Percentiles rank a stretch among this genome's conserved stretches.
These are phyloP conservation scores for Neurospora cerealis DNA, from an alignment of 495 filamentous ascomycete genomes.

Conservation along the genomic window DNA sequence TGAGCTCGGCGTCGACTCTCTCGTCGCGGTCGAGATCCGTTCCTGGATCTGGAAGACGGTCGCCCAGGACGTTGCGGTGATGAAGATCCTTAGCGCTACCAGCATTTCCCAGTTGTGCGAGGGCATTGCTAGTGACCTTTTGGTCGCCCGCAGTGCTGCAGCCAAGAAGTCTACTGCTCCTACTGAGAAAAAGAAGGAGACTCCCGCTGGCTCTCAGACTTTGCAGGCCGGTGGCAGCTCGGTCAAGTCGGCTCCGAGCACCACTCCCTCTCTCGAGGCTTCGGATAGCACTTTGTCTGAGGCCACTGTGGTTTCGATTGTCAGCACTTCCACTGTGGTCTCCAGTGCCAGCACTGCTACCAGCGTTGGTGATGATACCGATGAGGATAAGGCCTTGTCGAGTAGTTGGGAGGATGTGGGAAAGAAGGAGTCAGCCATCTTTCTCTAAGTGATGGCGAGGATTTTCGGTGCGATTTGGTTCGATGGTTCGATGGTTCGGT, in stretches of 20 bases:
- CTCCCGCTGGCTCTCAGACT: neutral
- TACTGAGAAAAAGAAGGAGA: neutral
- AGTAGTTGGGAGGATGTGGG: neutral
- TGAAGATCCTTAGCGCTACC: conserved; percentile 38
- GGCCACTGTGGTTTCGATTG: neutral
- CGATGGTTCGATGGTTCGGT: neutral
- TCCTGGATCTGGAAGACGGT: conserved; percentile 36
- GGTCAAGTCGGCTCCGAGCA: neutral
- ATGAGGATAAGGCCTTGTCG: neutral
- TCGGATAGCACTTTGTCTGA: neutral
- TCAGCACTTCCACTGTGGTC: neutral
- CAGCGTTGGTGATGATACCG: neutral
- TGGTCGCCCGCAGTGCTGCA: neutral
- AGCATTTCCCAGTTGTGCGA: conserved; percentile 23
- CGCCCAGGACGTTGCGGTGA: conserved; percentile 36
- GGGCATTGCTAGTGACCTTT: conserved; percentile 2
- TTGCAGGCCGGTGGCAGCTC: neutral
- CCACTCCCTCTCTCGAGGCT: neutral
- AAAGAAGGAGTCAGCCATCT: neutral
- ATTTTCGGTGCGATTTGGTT: neutral
- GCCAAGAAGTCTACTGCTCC: neutral
- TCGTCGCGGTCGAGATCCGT: conserved; percentile 39
- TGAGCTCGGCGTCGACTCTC: conserved; percentile 36
- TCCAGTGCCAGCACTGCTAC: neutral
- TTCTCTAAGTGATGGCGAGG: neutral